Conservation (phyloP, 768 basidiomycete genomes). For the Boletales sp. region DNA sequence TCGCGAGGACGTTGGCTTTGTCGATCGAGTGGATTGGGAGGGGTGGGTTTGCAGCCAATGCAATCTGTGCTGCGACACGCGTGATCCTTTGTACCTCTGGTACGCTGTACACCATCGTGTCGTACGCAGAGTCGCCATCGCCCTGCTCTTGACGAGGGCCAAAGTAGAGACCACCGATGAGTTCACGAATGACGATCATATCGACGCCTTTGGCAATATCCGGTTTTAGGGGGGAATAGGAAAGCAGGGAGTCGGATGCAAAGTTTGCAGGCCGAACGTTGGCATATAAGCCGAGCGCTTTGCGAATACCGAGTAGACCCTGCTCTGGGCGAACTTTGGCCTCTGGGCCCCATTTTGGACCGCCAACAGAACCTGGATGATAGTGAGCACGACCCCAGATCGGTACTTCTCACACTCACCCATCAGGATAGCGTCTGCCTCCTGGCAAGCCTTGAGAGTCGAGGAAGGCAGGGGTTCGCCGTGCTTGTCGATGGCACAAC, state of each 20-base stretch:
- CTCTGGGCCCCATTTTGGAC: constrained; percentile 97
- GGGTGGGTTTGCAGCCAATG: constrained; percentile 77
- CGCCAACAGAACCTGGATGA: constrained; percentile 85
- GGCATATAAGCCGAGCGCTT: constrained; percentile 91
- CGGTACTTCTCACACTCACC: constrained; percentile 48
- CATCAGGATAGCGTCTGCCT: constrained; percentile 94
- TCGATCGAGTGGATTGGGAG: constrained; percentile 90
- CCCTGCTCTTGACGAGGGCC: constrained; percentile 88
- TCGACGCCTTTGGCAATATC: constrained; percentile 80
- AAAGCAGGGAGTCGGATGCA: constrained; percentile 84
- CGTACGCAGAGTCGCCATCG: constrained; percentile 73
- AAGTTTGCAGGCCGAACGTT: constrained; percentile 98
- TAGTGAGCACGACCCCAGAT: background rate
- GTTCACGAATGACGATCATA: constrained; percentile 92
- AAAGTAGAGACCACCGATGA: constrained; percentile 96
- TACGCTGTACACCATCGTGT: constrained; percentile 91
- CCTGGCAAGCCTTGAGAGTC: constrained; percentile 84
- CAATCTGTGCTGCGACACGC: constrained; percentile 91
- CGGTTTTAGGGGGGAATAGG: constrained; percentile 85
- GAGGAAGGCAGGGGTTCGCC: constrained; percentile 83
- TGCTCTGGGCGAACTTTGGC: constrained; percentile 88
- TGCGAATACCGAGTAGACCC: constrained; percentile 84
- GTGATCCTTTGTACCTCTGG: constrained; percentile 92
- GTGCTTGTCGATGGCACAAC: constrained; percentile 83
- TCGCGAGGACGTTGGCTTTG: constrained; percentile 98